phyloP scores from a whole-genome alignment of 768 basidiomycete genomes.

The Tricholoma terreum region DNA sequence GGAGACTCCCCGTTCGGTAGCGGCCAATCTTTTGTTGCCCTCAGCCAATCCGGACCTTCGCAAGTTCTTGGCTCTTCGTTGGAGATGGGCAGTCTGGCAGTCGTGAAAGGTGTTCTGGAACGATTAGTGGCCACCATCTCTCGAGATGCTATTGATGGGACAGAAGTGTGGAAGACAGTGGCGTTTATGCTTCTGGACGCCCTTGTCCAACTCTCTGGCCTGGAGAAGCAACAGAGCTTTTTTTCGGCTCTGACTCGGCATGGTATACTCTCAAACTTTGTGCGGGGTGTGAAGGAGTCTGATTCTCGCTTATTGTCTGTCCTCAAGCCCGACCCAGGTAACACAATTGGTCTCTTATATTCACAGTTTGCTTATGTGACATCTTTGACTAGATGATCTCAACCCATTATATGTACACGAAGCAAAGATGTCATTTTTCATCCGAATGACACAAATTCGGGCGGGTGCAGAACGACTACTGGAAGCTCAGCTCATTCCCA shows the following conservation, averaged over 20 bases:
- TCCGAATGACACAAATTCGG: constrained; percentile 79
- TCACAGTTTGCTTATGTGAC: background rate
- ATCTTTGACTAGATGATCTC: constrained; percentile 61
- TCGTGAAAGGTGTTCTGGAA: constrained; percentile 69
- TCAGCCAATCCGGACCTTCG: constrained; percentile 18
- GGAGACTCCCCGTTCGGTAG: constrained; percentile 40
- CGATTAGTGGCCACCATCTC: constrained; percentile 69
- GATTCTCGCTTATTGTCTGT: constrained; percentile 73
- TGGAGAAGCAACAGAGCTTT: constrained; percentile 65
- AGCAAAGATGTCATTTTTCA: constrained; percentile 87
- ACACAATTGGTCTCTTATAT: constrained; percentile 16
- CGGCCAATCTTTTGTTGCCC: constrained; percentile 33
- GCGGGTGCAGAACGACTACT: constrained; percentile 82
- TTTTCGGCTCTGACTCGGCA: constrained; percentile 59
- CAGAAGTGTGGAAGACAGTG: constrained; percentile 96
- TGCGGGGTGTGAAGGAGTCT: constrained; percentile 78
- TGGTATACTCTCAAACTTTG: constrained; percentile 80
- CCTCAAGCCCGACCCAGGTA: constrained; percentile 88
- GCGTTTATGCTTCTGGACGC: constrained; percentile 90
- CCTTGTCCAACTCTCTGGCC: constrained; percentile 65
- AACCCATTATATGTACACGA: constrained; percentile 94
- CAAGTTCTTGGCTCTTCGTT: constrained; percentile 37
- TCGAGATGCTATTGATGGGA: constrained; percentile 91
- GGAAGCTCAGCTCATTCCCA: constrained; percentile 70
- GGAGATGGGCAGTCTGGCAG: constrained; percentile 57